These are phyloP conservation scores for Magnolia changhungtana DNA, from an alignment of 164 flowering plant species.

Conservation along the genomic window DNA sequence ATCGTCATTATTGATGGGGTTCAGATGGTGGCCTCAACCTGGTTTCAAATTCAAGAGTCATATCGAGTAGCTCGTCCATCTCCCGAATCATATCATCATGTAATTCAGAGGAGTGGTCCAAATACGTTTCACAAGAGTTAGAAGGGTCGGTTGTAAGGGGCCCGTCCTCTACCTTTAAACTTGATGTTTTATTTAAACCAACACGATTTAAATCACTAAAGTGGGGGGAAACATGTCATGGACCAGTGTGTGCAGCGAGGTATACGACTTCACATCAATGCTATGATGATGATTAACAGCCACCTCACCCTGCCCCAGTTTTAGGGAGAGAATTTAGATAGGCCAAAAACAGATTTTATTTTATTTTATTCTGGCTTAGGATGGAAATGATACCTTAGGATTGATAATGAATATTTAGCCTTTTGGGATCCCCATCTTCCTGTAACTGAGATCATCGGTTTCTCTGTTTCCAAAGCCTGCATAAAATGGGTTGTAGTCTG, in stretches of 20 bases:
- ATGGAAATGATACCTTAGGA: constrained; percentile 65
- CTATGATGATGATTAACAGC: constrained; percentile 61
- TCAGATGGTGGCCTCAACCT: too few relatives aligned
- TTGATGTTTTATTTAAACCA: too few relatives aligned
- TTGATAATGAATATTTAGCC: constrained; percentile 95
- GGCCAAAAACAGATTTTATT: too few relatives aligned
- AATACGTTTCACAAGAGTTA: too few relatives aligned
- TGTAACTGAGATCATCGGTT: constrained; percentile 87
- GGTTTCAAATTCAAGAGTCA: too few relatives aligned
- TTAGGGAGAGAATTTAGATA: background rate
- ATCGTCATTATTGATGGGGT: too few relatives aligned
- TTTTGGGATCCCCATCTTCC: constrained; percentile 90
- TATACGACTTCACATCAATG: constrained; percentile 73
- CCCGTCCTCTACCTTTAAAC: too few relatives aligned
- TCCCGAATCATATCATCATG: too few relatives aligned
- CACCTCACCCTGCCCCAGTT: constrained; percentile 77
- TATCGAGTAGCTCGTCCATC: too few relatives aligned
- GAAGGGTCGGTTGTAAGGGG: too few relatives aligned
- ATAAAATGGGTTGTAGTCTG: constrained; percentile 97
- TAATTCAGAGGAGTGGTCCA: too few relatives aligned
- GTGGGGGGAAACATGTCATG: constrained; percentile 98
- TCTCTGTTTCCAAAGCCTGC: constrained; percentile 99
- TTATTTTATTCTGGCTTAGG: background rate
- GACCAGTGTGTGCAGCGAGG: constrained; percentile 87
- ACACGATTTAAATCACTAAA: constrained; percentile 76